Base-by-base conservation (phyloP, 2,329 filamentous ascomycete genomes). In the Geosmithia morbida region DNA sequence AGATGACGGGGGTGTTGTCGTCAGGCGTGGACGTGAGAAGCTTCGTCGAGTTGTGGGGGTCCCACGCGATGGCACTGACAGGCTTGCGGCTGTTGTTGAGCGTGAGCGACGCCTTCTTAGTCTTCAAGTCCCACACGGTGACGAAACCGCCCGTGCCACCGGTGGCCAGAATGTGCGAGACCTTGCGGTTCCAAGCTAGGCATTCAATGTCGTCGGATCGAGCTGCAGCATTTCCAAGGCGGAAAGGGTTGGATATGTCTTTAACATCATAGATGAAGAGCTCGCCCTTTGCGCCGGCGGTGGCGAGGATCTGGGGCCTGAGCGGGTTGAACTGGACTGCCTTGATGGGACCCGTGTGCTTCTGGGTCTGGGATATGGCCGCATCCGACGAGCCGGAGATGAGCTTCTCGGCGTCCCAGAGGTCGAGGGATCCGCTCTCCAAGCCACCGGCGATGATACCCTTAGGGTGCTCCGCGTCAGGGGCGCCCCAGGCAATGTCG, bases 61-160 rank as follows among this genome's bases (percentile, higher is more conserved):
- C 92, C 92, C 92, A 98, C 13, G 89, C 89, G 56, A 98, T 87
- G 50, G 94, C 83, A 65, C 89, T 96, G 58, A 97, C 88, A 47
- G 89, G 76, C 68, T 96, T 98, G 52, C 92, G 81, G 60, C 87
- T 92, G 61, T 94, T 92, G 71, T 96, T 98, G 53, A 98, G 72
- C 37, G 89, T 96, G 65, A 98, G 70, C 48, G 89, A 96, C 56
- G 95, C 88, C 69, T 95, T 96, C 77, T 95, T 97, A 13, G 87
- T 88, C 72, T 95, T 96, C 53, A 97, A 75, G 67, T 98, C 92
- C 92, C 92, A 98, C 17, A 98, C 90, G 2, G 92, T 97, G 37
- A 97, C 89, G 59, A 97, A 94, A 4, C 92, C 92, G 45, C 88
- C 89, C 51, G 81, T 85, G 60, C 89, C 90, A 54, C 92, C 92